Evolutionary conservation across 2,329 filamentous ascomycete genomes (phyloP).

Genomic region (Colletotrichum salicis): DNA sequence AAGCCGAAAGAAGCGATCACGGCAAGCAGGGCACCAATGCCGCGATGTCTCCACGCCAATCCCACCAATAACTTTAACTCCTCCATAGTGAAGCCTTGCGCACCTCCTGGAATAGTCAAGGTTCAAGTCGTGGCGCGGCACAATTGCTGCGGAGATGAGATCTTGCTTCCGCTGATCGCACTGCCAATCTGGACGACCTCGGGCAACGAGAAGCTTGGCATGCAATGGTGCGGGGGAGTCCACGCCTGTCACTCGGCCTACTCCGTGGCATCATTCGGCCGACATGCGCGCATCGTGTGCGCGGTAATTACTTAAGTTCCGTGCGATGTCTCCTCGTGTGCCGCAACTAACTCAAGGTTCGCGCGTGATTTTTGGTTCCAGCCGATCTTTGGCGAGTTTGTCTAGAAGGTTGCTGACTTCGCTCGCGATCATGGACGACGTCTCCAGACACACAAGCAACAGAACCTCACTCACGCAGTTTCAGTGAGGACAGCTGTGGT

Average conservation of each 20-base stretch:
- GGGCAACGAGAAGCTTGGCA: slow-evolving; percentile 13
- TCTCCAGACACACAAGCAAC: too few species aligned
- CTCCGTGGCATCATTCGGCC: slow-evolving; percentile 15
- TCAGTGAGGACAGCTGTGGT: too few species aligned
- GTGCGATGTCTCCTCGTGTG: too few species aligned
- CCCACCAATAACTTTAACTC: slow-evolving; percentile 22
- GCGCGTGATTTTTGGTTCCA: too few species aligned
- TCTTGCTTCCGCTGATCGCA: slow-evolving; percentile 1
- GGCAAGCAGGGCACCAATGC: background rate
- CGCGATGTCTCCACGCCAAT: slow-evolving; percentile 21
- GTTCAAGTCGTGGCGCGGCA: background rate
- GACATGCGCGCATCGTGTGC: background rate
- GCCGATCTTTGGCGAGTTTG: too few species aligned
- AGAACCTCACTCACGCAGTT: too few species aligned
- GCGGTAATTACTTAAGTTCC: too few species aligned
- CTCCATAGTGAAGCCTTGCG: background rate
- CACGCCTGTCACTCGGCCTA: slow-evolving; percentile 4
- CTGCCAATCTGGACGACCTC: background rate
- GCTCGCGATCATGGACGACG: too few species aligned
- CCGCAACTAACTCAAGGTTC: too few species aligned
- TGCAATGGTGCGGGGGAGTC: slow-evolving; percentile 12
- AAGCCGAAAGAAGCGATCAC: slow-evolving; percentile 28
- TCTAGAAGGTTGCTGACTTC: too few species aligned
- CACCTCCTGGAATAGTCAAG: background rate
- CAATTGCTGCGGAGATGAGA: background rate